Conservation (phyloP, 2,329 filamentous ascomycete genomes). For the Tolypocladium paradoxum region DNA sequence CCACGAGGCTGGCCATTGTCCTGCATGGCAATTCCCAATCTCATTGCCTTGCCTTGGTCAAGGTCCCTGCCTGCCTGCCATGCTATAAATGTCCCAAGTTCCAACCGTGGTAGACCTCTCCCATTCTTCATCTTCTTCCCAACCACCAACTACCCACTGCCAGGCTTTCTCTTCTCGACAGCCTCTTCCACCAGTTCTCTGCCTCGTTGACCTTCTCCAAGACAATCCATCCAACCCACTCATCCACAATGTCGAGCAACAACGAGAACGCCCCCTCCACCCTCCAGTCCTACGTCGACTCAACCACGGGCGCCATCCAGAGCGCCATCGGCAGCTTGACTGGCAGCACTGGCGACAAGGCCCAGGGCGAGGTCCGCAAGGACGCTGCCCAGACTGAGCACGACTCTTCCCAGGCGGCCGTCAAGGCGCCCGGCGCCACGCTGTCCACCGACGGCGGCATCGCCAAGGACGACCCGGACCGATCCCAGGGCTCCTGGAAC, state of each 20-base stretch:
- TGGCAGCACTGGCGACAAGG: constrained; percentile 58
- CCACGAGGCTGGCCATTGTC: neutral
- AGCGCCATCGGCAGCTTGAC: constrained; percentile 61
- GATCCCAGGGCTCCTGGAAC: constrained; percentile 66
- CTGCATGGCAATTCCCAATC: neutral
- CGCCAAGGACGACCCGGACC: constrained; percentile 61
- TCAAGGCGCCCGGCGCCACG: constrained; percentile 62
- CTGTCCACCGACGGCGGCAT: constrained; percentile 60
- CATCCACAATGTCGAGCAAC: constrained; percentile 18
- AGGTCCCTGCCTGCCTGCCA: neutral
- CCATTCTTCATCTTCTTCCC: neutral
- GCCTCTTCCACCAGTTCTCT: neutral
- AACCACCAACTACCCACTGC: neutral
- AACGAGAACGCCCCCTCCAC: constrained; percentile 47
- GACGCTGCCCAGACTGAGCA: constrained; percentile 55
- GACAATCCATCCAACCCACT: neutral
- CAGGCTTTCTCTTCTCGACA: neutral
- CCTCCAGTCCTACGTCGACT: constrained; percentile 66
- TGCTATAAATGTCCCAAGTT: neutral
- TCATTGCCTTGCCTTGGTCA: neutral
- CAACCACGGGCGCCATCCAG: constrained; percentile 62
- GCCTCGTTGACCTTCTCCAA: neutral
- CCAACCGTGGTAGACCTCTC: neutral
- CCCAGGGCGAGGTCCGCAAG: constrained; percentile 54
- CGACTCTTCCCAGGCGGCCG: constrained; percentile 62